These are phyloP conservation scores for Lipomyces lipofer DNA, from an alignment of 805 yeast genomes.

Conservation along the genomic window DNA sequence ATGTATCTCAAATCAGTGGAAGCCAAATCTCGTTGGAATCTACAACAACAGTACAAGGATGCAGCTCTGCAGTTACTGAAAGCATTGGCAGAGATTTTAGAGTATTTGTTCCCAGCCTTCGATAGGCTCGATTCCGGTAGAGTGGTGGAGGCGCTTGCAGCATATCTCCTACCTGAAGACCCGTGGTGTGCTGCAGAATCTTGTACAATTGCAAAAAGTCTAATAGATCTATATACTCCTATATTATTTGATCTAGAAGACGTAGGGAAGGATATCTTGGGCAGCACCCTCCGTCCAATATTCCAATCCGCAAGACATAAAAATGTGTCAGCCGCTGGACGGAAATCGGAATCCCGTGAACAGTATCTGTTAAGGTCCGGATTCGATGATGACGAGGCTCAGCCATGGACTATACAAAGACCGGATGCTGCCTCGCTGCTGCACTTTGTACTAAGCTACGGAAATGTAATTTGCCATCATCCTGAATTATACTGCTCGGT, in stretches of 20 bases:
- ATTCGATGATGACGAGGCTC: constrained; percentile 6
- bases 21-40: constrained; percentile 16
- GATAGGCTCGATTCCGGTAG: neutral
- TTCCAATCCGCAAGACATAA: constrained; percentile 12
- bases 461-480: neutral
- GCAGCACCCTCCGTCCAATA: constrained; percentile 11
- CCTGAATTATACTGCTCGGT: too few species aligned
- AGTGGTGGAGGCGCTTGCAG: constrained; percentile 10
- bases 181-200: constrained; percentile 17
- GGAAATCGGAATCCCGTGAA: constrained; percentile 7
- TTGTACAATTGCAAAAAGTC: neutral
- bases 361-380: constrained; percentile 14
- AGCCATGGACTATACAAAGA: constrained; percentile 11
- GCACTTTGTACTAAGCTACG: constrained; percentile 4
- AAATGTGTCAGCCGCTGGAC: constrained; percentile 14
- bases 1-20: constrained; percentile 13
- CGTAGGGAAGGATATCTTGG: constrained; percentile 5
- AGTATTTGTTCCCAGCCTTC: constrained; percentile 1
- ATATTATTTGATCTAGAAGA: neutral
- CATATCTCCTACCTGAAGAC: constrained; percentile 6
- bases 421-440: constrained; percentile 27
- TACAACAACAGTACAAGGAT: constrained; percentile 11
- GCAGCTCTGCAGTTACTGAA: constrained; percentile 11
- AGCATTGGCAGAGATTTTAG: constrained; percentile 4
- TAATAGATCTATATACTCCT: neutral